phyloP scores from a whole-genome alignment of 495 filamentous ascomycete species.

The Trichocladium antarcticum region DNA sequence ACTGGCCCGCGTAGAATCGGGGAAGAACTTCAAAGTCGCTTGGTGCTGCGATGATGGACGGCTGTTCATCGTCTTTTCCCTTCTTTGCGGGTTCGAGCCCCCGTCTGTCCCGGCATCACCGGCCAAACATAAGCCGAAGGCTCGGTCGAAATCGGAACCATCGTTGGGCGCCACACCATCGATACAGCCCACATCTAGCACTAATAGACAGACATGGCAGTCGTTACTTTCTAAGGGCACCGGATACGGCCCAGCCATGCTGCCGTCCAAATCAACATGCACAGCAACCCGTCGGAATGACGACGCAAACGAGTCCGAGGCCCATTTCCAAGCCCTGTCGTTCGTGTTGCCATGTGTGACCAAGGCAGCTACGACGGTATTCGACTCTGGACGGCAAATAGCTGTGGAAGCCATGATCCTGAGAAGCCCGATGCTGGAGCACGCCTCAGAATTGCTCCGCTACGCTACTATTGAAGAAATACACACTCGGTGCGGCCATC shows the following conservation, averaged over 20 bases:
- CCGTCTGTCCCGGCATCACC: background rate
- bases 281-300: background rate
- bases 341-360: slow-evolving; percentile 3
- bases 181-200: background rate
- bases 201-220: background rate
- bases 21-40: slow-evolving; percentile 3
- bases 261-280: too few species aligned
- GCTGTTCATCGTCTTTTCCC: slow-evolving; percentile 24
- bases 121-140: background rate
- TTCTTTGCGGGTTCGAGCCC: slow-evolving; percentile 24
- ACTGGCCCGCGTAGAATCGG: background rate
- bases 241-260: slow-evolving; percentile 13
- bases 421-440: slow-evolving; percentile 26
- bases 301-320: background rate
- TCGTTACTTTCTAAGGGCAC: slow-evolving; percentile 17
- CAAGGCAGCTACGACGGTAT: background rate
- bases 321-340: slow-evolving; percentile 15
- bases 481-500: background rate
- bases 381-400: slow-evolving; percentile 13
- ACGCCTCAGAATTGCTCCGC: slow-evolving; percentile 20
- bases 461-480: slow-evolving; percentile 27
- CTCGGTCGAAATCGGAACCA: background rate
- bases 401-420: slow-evolving; percentile 19
- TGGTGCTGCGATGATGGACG: slow-evolving; percentile 29
- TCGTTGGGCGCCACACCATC: background rate